phyloP scores from a whole-genome alignment of 345 rosid genomes.

The Clausena lansium region DNA sequence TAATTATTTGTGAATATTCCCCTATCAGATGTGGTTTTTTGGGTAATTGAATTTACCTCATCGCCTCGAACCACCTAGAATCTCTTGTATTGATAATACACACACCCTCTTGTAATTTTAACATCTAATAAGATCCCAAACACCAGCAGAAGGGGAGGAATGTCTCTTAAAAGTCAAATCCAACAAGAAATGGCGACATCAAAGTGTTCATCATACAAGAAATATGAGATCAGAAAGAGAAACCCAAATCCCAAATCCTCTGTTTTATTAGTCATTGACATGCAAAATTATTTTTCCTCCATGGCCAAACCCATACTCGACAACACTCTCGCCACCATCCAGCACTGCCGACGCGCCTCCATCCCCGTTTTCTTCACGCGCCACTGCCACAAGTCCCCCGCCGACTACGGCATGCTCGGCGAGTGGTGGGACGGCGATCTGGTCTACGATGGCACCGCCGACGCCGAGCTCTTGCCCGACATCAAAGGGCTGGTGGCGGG shows the following conservation, averaged over 20 bases:
- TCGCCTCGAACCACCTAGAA: too few species aligned
- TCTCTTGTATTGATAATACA: too few species aligned
- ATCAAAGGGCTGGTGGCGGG: constrained; percentile 23
- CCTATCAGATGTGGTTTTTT: too few species aligned
- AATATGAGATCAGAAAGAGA: constrained; percentile 54
- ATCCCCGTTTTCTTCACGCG: constrained; percentile 84
- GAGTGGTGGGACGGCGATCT: constrained; percentile 74
- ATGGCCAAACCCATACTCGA: constrained; percentile 55
- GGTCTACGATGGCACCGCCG: constrained; percentile 57
- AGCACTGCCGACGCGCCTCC: constrained; percentile 58
- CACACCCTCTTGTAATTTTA: too few species aligned
- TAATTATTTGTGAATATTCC: too few species aligned
- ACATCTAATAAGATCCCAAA: not conserved
- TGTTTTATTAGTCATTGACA: constrained; percentile 62
- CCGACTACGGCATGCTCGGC: constrained; percentile 53
- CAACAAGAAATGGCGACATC: not conserved
- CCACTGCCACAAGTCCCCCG: constrained; percentile 55
- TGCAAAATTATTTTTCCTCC: constrained; percentile 65
- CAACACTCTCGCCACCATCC: constrained; percentile 47
- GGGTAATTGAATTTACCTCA: too few species aligned
- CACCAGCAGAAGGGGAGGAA: not conserved
- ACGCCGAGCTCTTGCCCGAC: constrained; percentile 50
- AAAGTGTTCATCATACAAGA: constrained; percentile 24
- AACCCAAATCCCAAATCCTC: constrained; percentile 49
- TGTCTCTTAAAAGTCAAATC: not conserved